Evolutionary conservation across 768 basidiomycete genomes (phyloP).

Genomic region (Hydnum rufescens): DNA sequence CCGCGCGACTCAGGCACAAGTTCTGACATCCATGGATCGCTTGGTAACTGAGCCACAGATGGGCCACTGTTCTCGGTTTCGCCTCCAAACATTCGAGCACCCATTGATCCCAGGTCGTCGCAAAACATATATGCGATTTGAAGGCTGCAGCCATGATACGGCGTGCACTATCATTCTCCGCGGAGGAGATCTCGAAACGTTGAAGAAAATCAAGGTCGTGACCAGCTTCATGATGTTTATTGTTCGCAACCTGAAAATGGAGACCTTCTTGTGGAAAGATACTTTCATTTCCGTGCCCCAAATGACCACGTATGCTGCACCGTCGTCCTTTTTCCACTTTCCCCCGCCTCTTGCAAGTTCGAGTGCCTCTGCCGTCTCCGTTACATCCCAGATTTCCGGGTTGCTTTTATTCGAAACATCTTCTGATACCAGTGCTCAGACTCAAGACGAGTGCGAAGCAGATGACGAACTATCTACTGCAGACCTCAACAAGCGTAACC

Average conservation of each 20-base stretch:
- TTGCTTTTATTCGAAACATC: background rate
- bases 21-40: constrained; percentile 90
- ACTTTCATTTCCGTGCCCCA: constrained; percentile 57
- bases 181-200: constrained; percentile 62
- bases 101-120: constrained; percentile 79
- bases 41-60: constrained; percentile 74
- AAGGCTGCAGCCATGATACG: constrained; percentile 82
- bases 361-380: background rate
- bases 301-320: constrained; percentile 45
- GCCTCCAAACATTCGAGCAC: constrained; percentile 89
- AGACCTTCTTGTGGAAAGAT: constrained; percentile 87
- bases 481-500: constrained; percentile 50
- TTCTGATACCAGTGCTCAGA: background rate
- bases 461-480: constrained; percentile 36
- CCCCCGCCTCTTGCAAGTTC: background rate
- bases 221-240: constrained; percentile 83
- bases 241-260: constrained; percentile 82
- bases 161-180: constrained; percentile 87
- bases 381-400: background rate
- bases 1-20: constrained; percentile 87
- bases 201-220: constrained; percentile 78
- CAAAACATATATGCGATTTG: constrained; percentile 96
- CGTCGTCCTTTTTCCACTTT: constrained; percentile 18
- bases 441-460: too few relatives aligned
- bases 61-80: constrained; percentile 71